Evolutionary conservation across 2,329 filamentous ascomycete species (phyloP).

Genomic region (Calonectria pauciramosa): DNA sequence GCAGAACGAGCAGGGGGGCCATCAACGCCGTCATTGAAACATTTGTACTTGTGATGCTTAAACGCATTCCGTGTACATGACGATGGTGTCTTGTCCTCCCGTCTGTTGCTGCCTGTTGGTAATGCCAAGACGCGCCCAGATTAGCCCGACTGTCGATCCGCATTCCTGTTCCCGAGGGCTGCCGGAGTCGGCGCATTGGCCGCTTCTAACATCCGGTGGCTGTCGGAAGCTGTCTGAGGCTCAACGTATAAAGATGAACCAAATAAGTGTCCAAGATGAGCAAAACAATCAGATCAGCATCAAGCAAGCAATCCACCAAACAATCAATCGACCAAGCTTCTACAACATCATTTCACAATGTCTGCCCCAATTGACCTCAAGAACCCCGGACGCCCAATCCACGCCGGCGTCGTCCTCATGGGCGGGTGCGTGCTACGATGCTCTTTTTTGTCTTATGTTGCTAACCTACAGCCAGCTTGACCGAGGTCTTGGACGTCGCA

Average conservation of each 20-base stretch:
- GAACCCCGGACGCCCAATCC: conserved; percentile 24
- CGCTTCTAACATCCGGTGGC: neutral
- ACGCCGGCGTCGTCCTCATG: conserved; percentile 35
- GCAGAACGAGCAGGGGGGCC: neutral
- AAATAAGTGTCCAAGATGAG: neutral
- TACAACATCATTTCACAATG: neutral
- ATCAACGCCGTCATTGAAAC: neutral
- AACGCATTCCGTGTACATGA: neutral
- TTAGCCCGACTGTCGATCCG: neutral
- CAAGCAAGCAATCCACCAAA: neutral
- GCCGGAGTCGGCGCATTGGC: neutral
- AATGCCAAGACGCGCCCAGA: neutral
- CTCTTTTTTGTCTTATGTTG: neutral
- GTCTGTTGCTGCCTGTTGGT: neutral
- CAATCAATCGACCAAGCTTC: neutral
- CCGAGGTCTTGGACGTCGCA: conserved; percentile 52
- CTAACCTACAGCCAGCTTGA: conserved; percentile 39
- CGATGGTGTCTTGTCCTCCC: neutral
- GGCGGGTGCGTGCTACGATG: neutral
- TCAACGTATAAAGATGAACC: neutral
- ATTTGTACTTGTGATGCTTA: neutral
- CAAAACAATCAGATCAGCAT: neutral
- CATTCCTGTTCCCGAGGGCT: neutral
- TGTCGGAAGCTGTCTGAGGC: neutral
- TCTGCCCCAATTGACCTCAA: neutral